Conservation (phyloP, 805 yeast genomes). For the Saturnispora zaruensis region DNA sequence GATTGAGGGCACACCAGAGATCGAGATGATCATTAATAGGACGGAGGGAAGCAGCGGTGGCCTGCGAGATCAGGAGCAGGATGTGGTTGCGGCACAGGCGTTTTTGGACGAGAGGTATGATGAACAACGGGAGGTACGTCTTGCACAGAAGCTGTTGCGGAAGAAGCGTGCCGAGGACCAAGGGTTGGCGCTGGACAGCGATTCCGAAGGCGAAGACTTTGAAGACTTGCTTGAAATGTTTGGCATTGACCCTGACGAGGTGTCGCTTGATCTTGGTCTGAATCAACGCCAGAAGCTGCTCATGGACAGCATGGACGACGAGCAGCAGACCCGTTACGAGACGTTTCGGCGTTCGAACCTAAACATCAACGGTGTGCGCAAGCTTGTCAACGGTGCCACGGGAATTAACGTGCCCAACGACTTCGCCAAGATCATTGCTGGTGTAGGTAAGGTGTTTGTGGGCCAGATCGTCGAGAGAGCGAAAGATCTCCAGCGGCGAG, state of each 20-base stretch:
- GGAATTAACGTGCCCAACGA: conserved; percentile 76
- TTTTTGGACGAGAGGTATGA: conserved; percentile 21
- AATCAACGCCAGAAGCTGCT: conserved; percentile 56
- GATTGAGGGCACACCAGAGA: conserved; percentile 10
- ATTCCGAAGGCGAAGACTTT: conserved; percentile 21
- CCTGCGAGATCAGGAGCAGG: conserved; percentile 14
- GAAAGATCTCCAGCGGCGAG: conserved; percentile 55
- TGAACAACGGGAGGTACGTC: conserved; percentile 15
- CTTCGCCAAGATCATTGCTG: conserved; percentile 73
- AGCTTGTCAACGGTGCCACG: conserved; percentile 66
- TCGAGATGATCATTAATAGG: conserved; percentile 5
- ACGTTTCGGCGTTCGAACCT: conserved; percentile 73
- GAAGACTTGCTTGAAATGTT: conserved; percentile 26
- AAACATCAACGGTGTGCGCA: conserved; percentile 67
- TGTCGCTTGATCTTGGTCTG: conserved; percentile 31
- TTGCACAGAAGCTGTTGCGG: conserved; percentile 19
- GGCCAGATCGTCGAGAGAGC: conserved; percentile 86
- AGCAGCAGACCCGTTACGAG: conserved; percentile 81
- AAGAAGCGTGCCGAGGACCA: conserved; percentile 25
- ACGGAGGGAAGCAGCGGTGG: not conserved
- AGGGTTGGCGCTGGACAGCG: conserved; percentile 22
- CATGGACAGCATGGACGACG: conserved; percentile 65
- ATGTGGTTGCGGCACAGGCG: conserved; percentile 20
- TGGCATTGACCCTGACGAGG: conserved; percentile 27
- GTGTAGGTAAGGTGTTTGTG: conserved; percentile 80